phyloP scores from a whole-genome alignment of 805 yeast genomes.

The Candida pseudofarinosa region DNA sequence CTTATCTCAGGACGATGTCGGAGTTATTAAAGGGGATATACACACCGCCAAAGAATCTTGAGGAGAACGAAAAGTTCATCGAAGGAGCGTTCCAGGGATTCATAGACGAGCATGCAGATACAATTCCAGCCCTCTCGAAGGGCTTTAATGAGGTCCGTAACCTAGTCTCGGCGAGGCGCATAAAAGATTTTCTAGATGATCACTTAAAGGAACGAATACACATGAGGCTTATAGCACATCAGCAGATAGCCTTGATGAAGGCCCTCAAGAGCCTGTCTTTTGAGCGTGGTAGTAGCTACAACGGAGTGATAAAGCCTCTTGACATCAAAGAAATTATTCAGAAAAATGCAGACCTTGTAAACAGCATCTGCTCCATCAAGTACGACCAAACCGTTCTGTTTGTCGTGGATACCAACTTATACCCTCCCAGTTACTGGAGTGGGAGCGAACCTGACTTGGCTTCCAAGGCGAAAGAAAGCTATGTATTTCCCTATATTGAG shows the following conservation, averaged over 20 bases:
- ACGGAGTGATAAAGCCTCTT: constrained; percentile 59
- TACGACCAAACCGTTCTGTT: constrained; percentile 72
- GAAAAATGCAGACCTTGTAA: constrained; percentile 68
- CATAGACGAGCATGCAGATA: constrained; percentile 77
- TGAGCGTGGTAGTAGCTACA: constrained; percentile 53
- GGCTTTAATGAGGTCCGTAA: constrained; percentile 71
- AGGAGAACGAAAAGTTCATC: constrained; percentile 54
- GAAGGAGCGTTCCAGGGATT: constrained; percentile 48
- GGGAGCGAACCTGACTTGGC: constrained; percentile 19
- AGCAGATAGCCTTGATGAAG: constrained; percentile 63
- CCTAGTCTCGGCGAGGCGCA: constrained; percentile 42
- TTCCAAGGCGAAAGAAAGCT: constrained; percentile 40
- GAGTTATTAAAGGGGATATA: constrained; percentile 30
- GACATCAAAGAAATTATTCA: constrained; percentile 60
- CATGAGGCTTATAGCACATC: constrained; percentile 82
- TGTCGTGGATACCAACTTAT: constrained; percentile 43
- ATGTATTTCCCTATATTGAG: constrained; percentile 77
- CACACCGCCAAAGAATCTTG: constrained; percentile 39
- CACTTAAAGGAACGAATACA: constrained; percentile 83
- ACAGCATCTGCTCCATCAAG: constrained; percentile 77
- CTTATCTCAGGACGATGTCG: constrained; percentile 66
- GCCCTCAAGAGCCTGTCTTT: constrained; percentile 30
- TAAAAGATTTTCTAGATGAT: constrained; percentile 61
- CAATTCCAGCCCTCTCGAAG: constrained; percentile 72
- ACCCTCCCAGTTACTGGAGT: constrained; percentile 26